Evolutionary conservation across 495 filamentous ascomycete genomes (phyloP), one percentile per base, ranked within the genome.

Genomic region (Penicillium flavigenum): DNA sequence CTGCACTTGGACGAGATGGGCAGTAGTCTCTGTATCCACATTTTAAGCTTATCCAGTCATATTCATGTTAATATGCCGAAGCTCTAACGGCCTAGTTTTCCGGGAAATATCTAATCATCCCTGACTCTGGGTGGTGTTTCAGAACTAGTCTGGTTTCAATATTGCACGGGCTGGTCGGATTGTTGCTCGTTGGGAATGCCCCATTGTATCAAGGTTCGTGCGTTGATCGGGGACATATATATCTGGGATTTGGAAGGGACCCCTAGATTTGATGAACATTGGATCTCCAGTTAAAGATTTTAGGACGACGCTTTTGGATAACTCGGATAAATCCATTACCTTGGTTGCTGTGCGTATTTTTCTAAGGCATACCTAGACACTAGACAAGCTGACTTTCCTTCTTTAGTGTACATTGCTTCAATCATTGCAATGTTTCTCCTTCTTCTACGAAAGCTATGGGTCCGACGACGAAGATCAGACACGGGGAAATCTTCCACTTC

Each of bases 341-440:
- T 31, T 17, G 9, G 2, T 4, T 31, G 16, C 5, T 24, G 47
- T 38, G 31, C 14, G 47, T 50, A 19, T 16, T 20, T 10, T 2
- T 31, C 5, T 8, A 16, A 3, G 44, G 5, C 27, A 48, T 16
- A n/a, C 5, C 5, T 14, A 34, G 19, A 26, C 1, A 32, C 6
- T 31, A 3, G 10, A 32, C 2, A 34, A 11, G 4, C 27, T 32
- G 29, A 20, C 24, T 16, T 41, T 8, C 9, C 19, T 29, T 47
- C 6, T 29, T 24, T 38, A 20, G 46, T 36, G 5, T 41, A 1
- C 20, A 16, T 38, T 48, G 10, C 16, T 17, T 38, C 6, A 41
- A 46, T 36, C 4, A 17, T 8, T 56, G 54, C 16, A 9, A 64
- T 64, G 65, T 44, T 58, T 1, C 32, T 57, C 16, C 19, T 59